These are phyloP conservation scores for Eragrostis curvula DNA, from an alignment of 176 grass and related monocot genomes.

Conservation along the genomic window DNA sequence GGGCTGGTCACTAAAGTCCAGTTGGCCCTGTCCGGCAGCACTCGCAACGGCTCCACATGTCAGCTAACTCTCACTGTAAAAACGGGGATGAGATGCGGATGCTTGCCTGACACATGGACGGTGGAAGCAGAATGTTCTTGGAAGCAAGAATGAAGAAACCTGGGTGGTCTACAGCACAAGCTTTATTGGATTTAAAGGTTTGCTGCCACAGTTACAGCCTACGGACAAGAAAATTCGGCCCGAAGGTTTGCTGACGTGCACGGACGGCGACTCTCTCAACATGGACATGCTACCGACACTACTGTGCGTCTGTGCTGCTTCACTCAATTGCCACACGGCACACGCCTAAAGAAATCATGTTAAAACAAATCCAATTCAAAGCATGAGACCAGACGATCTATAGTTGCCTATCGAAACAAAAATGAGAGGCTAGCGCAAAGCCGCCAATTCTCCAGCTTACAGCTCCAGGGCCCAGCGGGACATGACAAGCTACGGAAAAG, in stretches of 20 bases:
- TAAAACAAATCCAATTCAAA: neutral
- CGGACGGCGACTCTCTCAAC: neutral
- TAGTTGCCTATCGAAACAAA: neutral
- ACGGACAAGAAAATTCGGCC: neutral
- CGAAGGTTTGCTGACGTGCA: neutral
- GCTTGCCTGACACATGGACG: neutral
- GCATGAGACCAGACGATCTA: neutral
- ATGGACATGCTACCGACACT: conserved; percentile 25
- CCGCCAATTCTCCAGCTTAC: neutral
- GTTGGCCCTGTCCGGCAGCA: neutral
- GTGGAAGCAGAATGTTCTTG: conserved; percentile 16
- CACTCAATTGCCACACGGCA: neutral
- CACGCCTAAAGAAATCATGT: neutral
- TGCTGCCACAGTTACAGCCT: neutral
- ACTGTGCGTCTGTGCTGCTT: neutral
- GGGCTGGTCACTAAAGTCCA: neutral
- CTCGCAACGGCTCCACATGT: neutral
- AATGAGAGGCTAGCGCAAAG: neutral
- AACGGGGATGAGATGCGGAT: neutral
- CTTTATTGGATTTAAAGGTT: conserved; percentile 9
- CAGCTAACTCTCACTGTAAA: neutral
- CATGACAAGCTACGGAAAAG: neutral
- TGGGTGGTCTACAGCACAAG: neutral
- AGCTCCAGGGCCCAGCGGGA: neutral
- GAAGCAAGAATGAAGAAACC: neutral